Conservation (phyloP, 148 eudicot species). For the Gaultheria prostrata region DNA sequence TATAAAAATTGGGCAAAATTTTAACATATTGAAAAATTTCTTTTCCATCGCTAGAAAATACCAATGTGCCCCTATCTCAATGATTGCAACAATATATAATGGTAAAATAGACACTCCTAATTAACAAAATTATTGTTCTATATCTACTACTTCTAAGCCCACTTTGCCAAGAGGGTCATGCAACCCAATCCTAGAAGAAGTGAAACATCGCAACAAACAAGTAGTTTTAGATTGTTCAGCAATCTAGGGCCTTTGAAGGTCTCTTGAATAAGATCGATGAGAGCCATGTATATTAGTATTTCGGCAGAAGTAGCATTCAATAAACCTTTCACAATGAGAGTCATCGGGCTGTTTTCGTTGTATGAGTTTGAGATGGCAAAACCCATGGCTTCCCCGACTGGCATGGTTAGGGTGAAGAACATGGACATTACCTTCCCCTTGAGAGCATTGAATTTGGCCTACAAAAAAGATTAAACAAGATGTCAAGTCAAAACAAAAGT, state of each 20-base stretch:
- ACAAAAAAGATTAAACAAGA: not conserved
- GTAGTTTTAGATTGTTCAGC: slow-evolving; percentile 17
- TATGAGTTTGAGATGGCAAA: slow-evolving; percentile 24
- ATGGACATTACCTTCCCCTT: slow-evolving; percentile 21
- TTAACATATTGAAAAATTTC: not conserved
- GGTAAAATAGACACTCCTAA: not conserved
- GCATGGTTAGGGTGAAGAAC: slow-evolving; percentile 26
- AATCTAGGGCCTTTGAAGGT: slow-evolving; percentile 27
- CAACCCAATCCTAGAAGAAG: slow-evolving; percentile 29
- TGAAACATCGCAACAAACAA: slow-evolving; percentile 5
- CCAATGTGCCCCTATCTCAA: not conserved
- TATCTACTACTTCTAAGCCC: slow-evolving; percentile 23
- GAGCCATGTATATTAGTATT: slow-evolving; percentile 30
- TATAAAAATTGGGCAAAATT: not conserved
- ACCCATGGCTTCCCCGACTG: slow-evolving; percentile 23
- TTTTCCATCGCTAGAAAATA: not conserved
- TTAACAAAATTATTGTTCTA: not conserved
- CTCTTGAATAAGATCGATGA: slow-evolving; percentile 25
- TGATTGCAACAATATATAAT: not conserved
- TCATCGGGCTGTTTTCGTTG: slow-evolving; percentile 19
- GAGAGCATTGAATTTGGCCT: slow-evolving; percentile 24
- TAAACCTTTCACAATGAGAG: slow-evolving; percentile 25
- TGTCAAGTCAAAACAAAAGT: not conserved
- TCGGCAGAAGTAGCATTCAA: slow-evolving; percentile 24
- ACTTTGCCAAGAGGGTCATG: slow-evolving; percentile 43